A percentile compares a stretch with the other conserved stretches of the same genome.
phyloP scores from a whole-genome alignment of 1,284 basidiomycete species.

The Leccinum pachyderme region DNA sequence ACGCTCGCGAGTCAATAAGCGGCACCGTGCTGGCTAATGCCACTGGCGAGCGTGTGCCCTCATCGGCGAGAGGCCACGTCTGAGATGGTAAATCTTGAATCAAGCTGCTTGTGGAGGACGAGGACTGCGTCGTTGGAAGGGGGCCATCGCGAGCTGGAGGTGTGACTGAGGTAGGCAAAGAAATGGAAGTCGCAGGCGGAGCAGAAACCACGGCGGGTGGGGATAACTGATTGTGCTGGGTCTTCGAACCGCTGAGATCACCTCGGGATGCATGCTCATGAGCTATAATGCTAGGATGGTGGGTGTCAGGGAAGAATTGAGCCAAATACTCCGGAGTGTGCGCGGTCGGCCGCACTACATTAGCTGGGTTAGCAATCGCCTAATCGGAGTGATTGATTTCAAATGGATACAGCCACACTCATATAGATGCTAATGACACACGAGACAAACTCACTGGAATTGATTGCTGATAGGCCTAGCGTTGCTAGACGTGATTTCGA shows the following conservation, averaged over 20 bases:
- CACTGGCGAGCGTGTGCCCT: neutral
- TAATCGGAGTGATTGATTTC: neutral
- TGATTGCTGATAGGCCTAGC: neutral
- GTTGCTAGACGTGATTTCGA: constrained; percentile 6
- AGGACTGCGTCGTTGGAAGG: neutral
- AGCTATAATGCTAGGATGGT: neutral
- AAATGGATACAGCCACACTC: neutral
- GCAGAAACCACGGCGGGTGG: neutral
- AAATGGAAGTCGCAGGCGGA: neutral
- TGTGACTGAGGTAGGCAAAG: neutral
- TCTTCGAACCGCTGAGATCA: neutral
- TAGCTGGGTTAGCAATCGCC: constrained; percentile 5
- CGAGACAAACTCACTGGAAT: constrained; percentile 9
- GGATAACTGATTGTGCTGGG: neutral
- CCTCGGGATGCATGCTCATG: neutral
- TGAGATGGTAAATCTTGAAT: neutral
- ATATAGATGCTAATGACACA: neutral
- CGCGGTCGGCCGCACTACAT: constrained; percentile 9
- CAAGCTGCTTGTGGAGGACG: neutral
- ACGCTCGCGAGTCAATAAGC: neutral
- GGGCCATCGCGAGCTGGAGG: neutral
- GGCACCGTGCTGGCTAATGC: neutral
- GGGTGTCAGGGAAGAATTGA: neutral
- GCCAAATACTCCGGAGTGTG: constrained; percentile 4
- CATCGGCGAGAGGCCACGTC: neutral